Evolutionary conservation across 2,329 filamentous ascomycete species (phyloP), one percentile per base, ranked within the genome.

Genomic region (Fusarium sp.): DNA sequence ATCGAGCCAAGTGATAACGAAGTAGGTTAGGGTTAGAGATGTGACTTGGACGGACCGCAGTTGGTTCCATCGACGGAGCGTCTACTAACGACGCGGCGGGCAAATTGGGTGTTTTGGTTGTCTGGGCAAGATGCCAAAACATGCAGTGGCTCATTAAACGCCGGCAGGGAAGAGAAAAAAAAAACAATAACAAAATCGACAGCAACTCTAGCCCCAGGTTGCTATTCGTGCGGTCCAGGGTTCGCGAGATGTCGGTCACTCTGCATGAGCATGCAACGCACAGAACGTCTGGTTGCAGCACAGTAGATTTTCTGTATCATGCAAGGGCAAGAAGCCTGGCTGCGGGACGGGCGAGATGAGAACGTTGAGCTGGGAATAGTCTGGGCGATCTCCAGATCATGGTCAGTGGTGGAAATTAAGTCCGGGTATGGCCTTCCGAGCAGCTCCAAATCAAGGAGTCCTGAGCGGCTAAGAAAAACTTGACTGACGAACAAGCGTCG

Each of bases 341-440:
- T 57, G 50, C 37, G 37, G 58, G 50, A 33, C 20, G 40, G 43
- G 62, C 52, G 35, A 62, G 52, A 60, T 65, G 65, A 52, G 60
- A 63, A 65, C 35, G 40, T 35, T 40, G 40, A 58, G 54, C 38
- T 50, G 32, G 47, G 47, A 20, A 54, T 60, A 38, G 14, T 59
- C 69, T 66, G 69, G 65, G 40, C 66, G 59, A 70, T 78, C 68
- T 65, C 47, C 62, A 68, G 47, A 66, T 68, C 60, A 58, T 61
- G 54, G 69, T 64, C 30, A 64, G 54, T 69, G 63, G 73, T 78
- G 76, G 76, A 78, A 78, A 78, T 78, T 77, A 75, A 78, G 17
- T 7, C 57, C 38, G 61, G 66, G n/a, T 68, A 65, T 69, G 45
- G 52, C 63, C 64, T 67, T 70, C 66, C 60, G 63, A 64, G 43